Conservation (phyloP, 2,329 filamentous ascomycete genomes). For the Colletotrichum sp. region DNA sequence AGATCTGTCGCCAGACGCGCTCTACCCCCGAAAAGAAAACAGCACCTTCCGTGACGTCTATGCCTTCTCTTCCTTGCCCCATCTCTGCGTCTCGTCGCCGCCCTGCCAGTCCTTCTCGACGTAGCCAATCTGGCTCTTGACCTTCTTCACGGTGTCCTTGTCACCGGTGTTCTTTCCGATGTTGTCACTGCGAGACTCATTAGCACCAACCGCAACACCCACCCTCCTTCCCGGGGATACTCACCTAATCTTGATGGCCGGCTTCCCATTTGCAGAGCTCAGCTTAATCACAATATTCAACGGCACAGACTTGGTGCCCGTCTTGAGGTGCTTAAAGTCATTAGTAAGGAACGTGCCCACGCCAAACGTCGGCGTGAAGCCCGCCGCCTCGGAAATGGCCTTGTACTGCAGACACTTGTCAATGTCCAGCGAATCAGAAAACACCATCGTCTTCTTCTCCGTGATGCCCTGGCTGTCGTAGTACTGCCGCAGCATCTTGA, state of each 20-base stretch:
- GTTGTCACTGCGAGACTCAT: constrained; percentile 64
- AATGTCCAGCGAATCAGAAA: constrained; percentile 93
- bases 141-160: constrained; percentile 74
- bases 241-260: constrained; percentile 85
- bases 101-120: constrained; percentile 82
- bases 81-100: constrained; percentile 83
- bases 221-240: not conserved
- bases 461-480: constrained; percentile 78
- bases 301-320: constrained; percentile 83
- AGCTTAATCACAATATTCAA: constrained; percentile 99
- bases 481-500: constrained; percentile 79
- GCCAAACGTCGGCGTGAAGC: constrained; percentile 88
- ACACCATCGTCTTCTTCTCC: constrained; percentile 88
- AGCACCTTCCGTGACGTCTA: not conserved
- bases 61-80: constrained; percentile 63
- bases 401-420: constrained; percentile 93
- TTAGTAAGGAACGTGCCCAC: constrained; percentile 97
- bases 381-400: constrained; percentile 76
- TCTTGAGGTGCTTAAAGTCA: constrained; percentile 78
- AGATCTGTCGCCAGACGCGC: constrained; percentile 7
- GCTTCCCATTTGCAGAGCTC: constrained; percentile 78
- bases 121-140: constrained; percentile 88
- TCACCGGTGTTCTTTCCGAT: constrained; percentile 94
- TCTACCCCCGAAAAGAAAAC: not conserved
- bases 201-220: not conserved